These are phyloP conservation scores for Chloranthus sessilifolius DNA, from an alignment of 164 flowering plant genomes.

Conservation along the genomic window DNA sequence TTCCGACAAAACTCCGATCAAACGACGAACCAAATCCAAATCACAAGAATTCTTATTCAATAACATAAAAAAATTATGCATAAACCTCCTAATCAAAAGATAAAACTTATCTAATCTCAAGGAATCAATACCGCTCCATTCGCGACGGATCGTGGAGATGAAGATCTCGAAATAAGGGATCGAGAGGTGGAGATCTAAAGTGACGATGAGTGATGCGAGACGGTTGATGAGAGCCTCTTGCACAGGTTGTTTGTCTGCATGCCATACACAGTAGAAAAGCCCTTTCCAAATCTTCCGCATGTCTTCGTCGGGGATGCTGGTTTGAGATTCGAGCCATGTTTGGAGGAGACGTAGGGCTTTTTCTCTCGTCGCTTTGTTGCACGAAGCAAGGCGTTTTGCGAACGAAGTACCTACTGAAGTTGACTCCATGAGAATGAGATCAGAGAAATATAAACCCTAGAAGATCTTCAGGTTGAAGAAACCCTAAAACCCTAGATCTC, in stretches of 20 bases:
- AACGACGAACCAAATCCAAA: conserved; percentile 26
- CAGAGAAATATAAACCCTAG: neutral
- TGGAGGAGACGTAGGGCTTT: conserved; percentile 38
- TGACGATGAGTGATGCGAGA: conserved; percentile 39
- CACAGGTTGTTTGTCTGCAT: conserved; percentile 24
- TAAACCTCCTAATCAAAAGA: conserved; percentile 55
- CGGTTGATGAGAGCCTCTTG: conserved; percentile 55
- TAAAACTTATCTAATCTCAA: conserved; percentile 87
- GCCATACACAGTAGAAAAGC: conserved; percentile 67
- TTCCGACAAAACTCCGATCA: conserved; percentile 43
- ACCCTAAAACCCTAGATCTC: conserved; percentile 2
- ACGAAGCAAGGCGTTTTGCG: conserved; percentile 58
- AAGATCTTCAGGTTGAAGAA: neutral
- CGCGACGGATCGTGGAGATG: conserved; percentile 72
- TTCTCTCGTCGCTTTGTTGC: conserved; percentile 47
- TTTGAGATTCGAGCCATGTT: conserved; percentile 51
- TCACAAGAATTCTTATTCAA: conserved; percentile 56
- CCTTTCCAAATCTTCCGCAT: conserved; percentile 87
- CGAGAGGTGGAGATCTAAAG: conserved; percentile 33
- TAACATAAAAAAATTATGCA: conserved; percentile 34
- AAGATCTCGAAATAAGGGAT: conserved; percentile 54
- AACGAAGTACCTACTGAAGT: conserved; percentile 21
- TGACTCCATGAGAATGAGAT: conserved; percentile 7
- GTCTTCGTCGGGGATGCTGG: conserved; percentile 41
- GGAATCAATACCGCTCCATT: conserved; percentile 84